Evolutionary conservation across 169 alveolate genomes (phyloP).

Genomic region (Plasmodium gonderi): DNA sequence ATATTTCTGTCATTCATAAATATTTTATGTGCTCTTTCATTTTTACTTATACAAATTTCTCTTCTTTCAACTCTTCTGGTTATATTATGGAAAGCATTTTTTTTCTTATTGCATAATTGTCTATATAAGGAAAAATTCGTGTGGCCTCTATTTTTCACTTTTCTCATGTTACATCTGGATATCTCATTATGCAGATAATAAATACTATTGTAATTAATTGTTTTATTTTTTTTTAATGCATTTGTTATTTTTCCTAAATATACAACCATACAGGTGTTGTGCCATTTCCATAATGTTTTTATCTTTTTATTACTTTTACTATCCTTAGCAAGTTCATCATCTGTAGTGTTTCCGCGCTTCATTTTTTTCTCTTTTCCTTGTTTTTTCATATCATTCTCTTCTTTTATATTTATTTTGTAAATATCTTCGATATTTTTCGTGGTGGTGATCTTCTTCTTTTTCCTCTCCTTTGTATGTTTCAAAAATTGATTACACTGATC

Average conservation of each 20-base stretch:
- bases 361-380: not conserved
- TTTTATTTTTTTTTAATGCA: constrained; percentile 9
- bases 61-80: not conserved
- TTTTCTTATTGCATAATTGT: not conserved
- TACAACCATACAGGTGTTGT: constrained; percentile 58
- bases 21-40: not conserved
- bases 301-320: not conserved
- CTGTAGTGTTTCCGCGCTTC: not conserved
- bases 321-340: not conserved
- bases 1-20: not conserved
- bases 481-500: constrained; percentile 46
- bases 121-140: constrained; percentile 17
- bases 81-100: not conserved
- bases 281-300: constrained; percentile 44
- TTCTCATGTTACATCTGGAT: not conserved
- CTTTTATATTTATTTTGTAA: not conserved
- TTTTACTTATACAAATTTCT: not conserved
- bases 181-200: constrained; percentile 36
- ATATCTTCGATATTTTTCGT: not conserved
- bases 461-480: not conserved
- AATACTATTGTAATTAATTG: not conserved
- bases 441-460: not conserved
- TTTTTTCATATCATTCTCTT: not conserved
- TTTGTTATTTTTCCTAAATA: constrained; percentile 50
- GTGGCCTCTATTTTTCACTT: not conserved